Evolutionary conservation across 2,329 filamentous ascomycete species (phyloP), one percentile per base, ranked within the genome.

Genomic region (Anisogramma anomala): DNA sequence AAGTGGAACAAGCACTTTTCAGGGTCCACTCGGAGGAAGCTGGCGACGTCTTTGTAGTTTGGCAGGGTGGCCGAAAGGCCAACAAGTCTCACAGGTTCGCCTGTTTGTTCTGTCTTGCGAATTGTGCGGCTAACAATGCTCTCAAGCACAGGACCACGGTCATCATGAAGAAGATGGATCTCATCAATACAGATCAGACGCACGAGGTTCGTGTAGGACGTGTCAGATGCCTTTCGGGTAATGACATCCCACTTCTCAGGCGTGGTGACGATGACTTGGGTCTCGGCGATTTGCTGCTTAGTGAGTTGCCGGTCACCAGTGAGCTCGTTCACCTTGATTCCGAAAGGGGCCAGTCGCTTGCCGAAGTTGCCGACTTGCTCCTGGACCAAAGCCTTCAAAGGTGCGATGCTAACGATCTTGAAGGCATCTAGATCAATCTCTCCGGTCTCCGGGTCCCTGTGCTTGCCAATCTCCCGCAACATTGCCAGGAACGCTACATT

Each of bases 241-340:
- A 98, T 95, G 51, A 98, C 89, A 62, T 98, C 91, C 84, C 87
- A 98, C 65, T 98, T 98, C 63, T 98, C 91, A 15, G 91, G 91
- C 0, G 91, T 98, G 1, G 91, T 98, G 45, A 98, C 88, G 52
- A 98, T 98, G 52, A 98, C 81, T 59, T 98, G 89, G 0, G 91
- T 98, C 55, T 98, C 91, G 2, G 89, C 79, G 49, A 98, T 96
- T 68, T 98, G 91, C 60, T 94, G 87, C 64, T 98, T 98, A 15
- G 89, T 98, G 57, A 98, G 81, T 63, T 96, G 91, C 39, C 91
- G 84, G 65, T 98, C 91, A 66, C 91, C 91, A 47, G 91, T 98
- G 55, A 98, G 68, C 62, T 98, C 91, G n/a, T 88, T 78, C 9
- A 98, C 91, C 45, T 77, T 82, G 57, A 98, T 87, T 28, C 91